Evolutionary conservation across 768 basidiomycete species (phyloP), one percentile per base, ranked within the genome.

Genomic region (Rhizopogon vesiculosus): DNA sequence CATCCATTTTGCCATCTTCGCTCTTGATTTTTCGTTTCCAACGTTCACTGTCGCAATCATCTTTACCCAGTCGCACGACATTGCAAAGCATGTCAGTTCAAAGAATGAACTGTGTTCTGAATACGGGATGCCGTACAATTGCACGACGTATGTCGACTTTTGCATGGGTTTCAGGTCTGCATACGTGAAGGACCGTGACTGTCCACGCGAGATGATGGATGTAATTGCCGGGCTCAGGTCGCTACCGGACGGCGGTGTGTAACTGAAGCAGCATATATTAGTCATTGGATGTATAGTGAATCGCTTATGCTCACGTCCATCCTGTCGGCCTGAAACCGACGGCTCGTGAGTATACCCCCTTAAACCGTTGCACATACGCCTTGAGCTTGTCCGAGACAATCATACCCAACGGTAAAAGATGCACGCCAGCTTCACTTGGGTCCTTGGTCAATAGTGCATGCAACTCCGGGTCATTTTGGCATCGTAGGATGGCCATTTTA

Each of bases 21-120:
- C 83, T 51, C 95, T 75, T 33, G 89, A 85, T 7, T 60, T 69
- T 62, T 85, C 82, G 56, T 76, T 91, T 18, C 86, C 89, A 2
- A 95, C 86, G 61, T 94, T 96, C 40, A 95, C 97, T 0, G 97
- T 98, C 9, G 97, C 91, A 63, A 98, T 95, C 80, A 98, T 96
- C 67, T 84, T 87, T 0, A 73, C 78, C 88, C 86, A 96, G 59
- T 84, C 82, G 42, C 93, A 77, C 18, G 91, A 93, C 72, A 98
- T 80, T 4, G 93, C 93, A 68, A 98, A 98, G 68, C 93, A 95
- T 10, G 93, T 96, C 59, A 96, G 76, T 71, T 98, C 96, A 63
- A 91, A 91, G 71, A 98, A 98, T 35, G 91, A 93, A 33, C 91
- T 93, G 68, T 98, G 96, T 66, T 98, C 97, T 5, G 94, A 98